Evolutionary conservation across 768 basidiomycete species (phyloP).

Genomic region (Podaxis sp.): DNA sequence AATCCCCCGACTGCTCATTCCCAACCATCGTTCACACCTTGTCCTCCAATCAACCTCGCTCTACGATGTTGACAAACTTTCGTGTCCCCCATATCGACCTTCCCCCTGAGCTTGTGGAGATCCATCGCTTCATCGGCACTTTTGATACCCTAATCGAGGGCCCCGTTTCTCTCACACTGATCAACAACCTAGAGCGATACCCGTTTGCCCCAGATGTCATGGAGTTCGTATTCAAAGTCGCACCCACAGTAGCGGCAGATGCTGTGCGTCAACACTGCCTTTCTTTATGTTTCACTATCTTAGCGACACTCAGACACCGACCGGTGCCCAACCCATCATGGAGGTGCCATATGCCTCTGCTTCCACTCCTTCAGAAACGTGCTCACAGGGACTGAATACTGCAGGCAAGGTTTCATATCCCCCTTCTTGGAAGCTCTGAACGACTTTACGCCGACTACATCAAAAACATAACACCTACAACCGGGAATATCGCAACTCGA

Average conservation of each 20-base stretch:
- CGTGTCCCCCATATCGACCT: neutral
- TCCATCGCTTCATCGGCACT: neutral
- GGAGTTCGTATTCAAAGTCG: neutral
- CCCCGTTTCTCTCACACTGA: neutral
- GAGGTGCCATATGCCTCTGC: neutral
- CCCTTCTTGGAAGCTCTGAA: neutral
- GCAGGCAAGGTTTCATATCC: conserved; percentile 2
- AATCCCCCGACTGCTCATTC: neutral
- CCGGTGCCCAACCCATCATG: neutral
- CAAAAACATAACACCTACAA: neutral
- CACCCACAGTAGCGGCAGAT: neutral
- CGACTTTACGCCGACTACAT: neutral
- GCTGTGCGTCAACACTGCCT: neutral
- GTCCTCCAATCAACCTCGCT: neutral
- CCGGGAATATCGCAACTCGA: neutral
- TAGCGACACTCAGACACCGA: neutral
- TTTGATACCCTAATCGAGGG: neutral
- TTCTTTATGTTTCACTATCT: neutral
- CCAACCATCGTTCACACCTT: neutral
- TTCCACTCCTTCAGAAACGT: neutral
- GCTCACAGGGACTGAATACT: neutral
- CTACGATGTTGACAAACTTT: neutral
- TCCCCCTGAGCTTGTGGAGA: neutral
- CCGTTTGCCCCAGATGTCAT: neutral
- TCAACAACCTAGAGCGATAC: neutral